Conservation (phyloP, 805 yeast genomes). For the Millerozyma acaciae region DNA sequence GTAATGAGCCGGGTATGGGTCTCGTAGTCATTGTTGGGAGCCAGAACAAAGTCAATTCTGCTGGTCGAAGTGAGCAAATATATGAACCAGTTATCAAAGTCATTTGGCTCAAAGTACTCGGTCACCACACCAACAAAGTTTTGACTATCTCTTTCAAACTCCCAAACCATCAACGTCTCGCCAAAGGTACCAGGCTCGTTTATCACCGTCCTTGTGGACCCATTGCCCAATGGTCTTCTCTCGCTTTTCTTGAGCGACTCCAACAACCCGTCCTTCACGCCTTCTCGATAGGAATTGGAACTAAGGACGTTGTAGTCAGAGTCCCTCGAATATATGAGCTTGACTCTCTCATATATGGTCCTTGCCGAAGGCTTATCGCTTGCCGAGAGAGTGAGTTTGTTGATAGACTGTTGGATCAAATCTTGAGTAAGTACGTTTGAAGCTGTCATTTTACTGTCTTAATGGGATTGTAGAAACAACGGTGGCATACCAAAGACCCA, state of each 20-base stretch:
- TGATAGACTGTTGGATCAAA: neutral
- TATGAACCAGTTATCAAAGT: constrained; percentile 33
- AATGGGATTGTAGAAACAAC: too few species aligned
- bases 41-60: constrained; percentile 10
- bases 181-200: too few species aligned
- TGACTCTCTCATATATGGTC: constrained; percentile 26
- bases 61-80: constrained; percentile 21
- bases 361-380: constrained; percentile 6
- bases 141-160: constrained; percentile 12
- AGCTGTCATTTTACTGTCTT: neutral
- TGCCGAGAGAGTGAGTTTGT: neutral
- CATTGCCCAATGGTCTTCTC: too few species aligned
- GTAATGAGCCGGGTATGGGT: constrained; percentile 21
- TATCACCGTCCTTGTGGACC: too few species aligned
- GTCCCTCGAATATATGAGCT: constrained; percentile 24
- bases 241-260: too few species aligned
- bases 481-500: too few species aligned
- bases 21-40: constrained; percentile 1
- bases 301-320: constrained; percentile 2
- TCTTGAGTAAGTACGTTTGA: neutral
- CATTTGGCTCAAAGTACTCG: constrained; percentile 16
- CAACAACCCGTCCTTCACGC: too few species aligned
- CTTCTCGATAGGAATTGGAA: neutral
- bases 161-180: constrained; percentile 16
- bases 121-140: constrained; percentile 28